Percentiles rank a stretch among this genome's conserved stretches.
Conservation (phyloP, 2,329 filamentous ascomycete species). For the Ceratocystiopsis brevicomis region DNA sequence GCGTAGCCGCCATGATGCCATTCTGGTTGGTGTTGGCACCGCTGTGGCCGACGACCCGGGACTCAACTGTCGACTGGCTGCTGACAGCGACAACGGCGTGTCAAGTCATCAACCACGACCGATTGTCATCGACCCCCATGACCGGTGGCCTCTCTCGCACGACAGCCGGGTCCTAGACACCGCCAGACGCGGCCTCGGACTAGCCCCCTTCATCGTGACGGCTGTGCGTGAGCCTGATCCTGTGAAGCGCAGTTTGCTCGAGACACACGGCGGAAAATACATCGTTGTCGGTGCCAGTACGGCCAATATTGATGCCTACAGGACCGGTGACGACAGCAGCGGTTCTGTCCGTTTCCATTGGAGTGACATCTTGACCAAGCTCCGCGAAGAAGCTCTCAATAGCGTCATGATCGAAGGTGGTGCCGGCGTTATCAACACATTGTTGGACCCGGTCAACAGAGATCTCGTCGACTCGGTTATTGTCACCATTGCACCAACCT, state of each 20-base stretch:
- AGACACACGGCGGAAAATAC: slow-evolving; percentile 33
- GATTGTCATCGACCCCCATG: slow-evolving; percentile 60
- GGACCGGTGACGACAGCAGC: slow-evolving; percentile 4
- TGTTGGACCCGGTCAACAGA: slow-evolving; percentile 45
- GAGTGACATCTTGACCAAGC: slow-evolving; percentile 39
- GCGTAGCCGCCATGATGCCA: slow-evolving; percentile 63
- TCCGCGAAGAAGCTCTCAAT: slow-evolving; percentile 40
- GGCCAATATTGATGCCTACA: background rate
- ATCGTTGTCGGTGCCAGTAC: slow-evolving; percentile 17
- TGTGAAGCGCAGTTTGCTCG: slow-evolving; percentile 23
- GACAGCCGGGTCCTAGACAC: slow-evolving; percentile 48
- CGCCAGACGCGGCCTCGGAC: slow-evolving; percentile 44
- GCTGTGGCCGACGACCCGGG: slow-evolving; percentile 70
- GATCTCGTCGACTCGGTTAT: slow-evolving; percentile 54
- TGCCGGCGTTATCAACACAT: slow-evolving; percentile 59
- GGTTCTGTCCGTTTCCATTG: slow-evolving; percentile 34
- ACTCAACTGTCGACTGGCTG: slow-evolving; percentile 60
- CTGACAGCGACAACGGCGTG: slow-evolving; percentile 16
- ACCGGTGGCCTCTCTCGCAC: slow-evolving; percentile 47
- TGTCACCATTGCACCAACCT: slow-evolving; percentile 75
- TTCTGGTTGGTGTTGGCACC: slow-evolving; percentile 70
- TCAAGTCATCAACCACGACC: slow-evolving; percentile 49
- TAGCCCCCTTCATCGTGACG: slow-evolving; percentile 55
- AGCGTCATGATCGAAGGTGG: slow-evolving; percentile 92
- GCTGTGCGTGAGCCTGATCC: slow-evolving; percentile 25